Base-by-base conservation (phyloP, 768 basidiomycete species). In the Tylopilus vinaceipallidus region DNA sequence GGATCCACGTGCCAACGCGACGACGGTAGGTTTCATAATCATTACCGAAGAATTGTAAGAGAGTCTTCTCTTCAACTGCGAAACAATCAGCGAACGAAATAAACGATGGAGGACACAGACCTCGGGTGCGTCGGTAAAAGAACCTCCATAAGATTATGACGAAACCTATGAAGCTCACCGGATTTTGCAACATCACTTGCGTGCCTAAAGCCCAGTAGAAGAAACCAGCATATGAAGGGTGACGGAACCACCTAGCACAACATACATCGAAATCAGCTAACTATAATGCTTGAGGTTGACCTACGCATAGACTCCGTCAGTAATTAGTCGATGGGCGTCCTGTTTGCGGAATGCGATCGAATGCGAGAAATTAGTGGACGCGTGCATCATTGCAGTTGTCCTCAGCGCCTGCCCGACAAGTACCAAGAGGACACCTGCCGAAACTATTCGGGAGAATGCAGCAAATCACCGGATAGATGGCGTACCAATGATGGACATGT, bases 151-250 rank as follows among this genome's bases (percentile, higher is more conserved):
- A 73, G 2, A 94, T 67, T 32, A 79, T 54, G 2, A 76, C 60
- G 62, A 88, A 98, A 2, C 81, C 66, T 2, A 83, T 37, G 55
- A 90, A 83, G 13, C 83, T 83, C 14, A 93, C 26, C 0, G 88
- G 81, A 63, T 98, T 99, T 63, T 93, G 93, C 19, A 98, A 75
- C 1, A 92, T 80, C 32, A 98, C 70, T 65, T 99, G 97, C 0
- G 93, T 97, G 2, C 95, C 93, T 23, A 99, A 62, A 0, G 93
- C 94, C 97, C 97, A 98, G 67, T 95, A 98, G 68, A 90, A 95
- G 74, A 98, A 99, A 2, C 95, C 97, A 2, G 91, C 82, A 59
- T 99, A 99, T 0, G 95, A 97, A 11, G 97, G 97, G 69, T 99
- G 97, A 13, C 97, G 83, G 53, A 84, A 86, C 81, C 56, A 66